Conservation (phyloP, 306 rosid species). For the Prunus armeniaca region DNA sequence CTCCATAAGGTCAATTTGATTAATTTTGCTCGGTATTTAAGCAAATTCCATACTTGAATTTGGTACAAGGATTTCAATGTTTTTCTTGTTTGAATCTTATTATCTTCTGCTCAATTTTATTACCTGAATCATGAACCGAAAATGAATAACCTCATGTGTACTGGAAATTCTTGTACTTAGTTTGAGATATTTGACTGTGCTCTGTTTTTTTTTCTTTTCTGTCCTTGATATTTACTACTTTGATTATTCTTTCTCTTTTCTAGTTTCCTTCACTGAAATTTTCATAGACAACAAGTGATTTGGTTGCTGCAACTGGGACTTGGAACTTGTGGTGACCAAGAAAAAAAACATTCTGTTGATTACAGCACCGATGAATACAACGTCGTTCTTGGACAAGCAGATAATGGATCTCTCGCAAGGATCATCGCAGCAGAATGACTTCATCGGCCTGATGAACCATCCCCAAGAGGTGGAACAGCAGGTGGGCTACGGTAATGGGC, state of each 20-base stretch:
- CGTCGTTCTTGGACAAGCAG: slow-evolving; percentile 87
- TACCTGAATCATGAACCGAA: not conserved
- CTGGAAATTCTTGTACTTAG: not conserved
- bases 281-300: slow-evolving; percentile 22
- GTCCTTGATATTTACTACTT: not conserved
- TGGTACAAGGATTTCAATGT: not conserved
- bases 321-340: slow-evolving; percentile 28
- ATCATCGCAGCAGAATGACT: slow-evolving; percentile 44
- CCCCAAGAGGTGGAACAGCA: slow-evolving; percentile 30
- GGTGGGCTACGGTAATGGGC: slow-evolving; percentile 35
- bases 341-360: slow-evolving; percentile 18
- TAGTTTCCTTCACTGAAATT: slow-evolving; percentile 37
- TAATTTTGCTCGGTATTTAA: not conserved
- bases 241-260: not conserved
- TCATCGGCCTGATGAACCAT: slow-evolving; percentile 54
- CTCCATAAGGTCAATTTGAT: not conserved
- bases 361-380: slow-evolving; percentile 55
- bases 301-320: slow-evolving; percentile 34
- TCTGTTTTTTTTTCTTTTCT: not conserved
- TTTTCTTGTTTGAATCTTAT: too few species aligned
- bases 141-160: not conserved
- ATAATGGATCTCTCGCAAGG: slow-evolving; percentile 77
- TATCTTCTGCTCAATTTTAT: too few species aligned
- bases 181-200: not conserved
- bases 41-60: not conserved